These are phyloP conservation scores for Sutorius australiensis DNA, from an alignment of 768 basidiomycete genomes.

Conservation along the genomic window DNA sequence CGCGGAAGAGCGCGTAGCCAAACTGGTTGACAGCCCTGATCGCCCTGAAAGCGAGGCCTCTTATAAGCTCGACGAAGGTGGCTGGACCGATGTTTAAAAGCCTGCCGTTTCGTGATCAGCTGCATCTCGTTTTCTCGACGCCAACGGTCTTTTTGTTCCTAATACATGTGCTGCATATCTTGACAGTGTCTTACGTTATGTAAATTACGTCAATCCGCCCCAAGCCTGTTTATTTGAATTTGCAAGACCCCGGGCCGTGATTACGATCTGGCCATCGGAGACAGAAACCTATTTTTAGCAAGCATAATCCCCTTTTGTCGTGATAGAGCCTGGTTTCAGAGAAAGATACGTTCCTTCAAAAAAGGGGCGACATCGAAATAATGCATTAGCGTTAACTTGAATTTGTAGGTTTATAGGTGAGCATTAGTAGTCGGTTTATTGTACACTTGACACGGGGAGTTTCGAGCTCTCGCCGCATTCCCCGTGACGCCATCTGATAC, in stretches of 20 bases:
- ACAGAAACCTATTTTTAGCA: background rate
- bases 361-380: background rate
- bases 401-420: background rate
- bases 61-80: constrained; percentile 88
- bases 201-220: background rate
- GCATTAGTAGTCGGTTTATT: background rate
- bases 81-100: constrained; percentile 77
- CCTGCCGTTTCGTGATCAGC: background rate
- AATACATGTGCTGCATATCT: background rate
- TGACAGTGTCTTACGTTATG: background rate
- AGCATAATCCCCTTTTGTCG: background rate
- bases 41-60: constrained; percentile 88
- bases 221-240: background rate
- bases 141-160: background rate
- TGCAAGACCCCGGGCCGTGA: background rate
- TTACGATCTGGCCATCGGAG: no score
- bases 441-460: background rate
- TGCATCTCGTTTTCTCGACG: background rate
- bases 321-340: background rate
- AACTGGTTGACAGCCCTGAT: constrained; percentile 86
- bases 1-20: constrained; percentile 87
- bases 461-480: background rate
- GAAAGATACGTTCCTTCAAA: background rate
- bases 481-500: background rate
- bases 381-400: background rate